These are phyloP conservation scores for Sordaria brevicollis DNA, from an alignment of 495 filamentous ascomycete genomes.

Conservation along the genomic window DNA sequence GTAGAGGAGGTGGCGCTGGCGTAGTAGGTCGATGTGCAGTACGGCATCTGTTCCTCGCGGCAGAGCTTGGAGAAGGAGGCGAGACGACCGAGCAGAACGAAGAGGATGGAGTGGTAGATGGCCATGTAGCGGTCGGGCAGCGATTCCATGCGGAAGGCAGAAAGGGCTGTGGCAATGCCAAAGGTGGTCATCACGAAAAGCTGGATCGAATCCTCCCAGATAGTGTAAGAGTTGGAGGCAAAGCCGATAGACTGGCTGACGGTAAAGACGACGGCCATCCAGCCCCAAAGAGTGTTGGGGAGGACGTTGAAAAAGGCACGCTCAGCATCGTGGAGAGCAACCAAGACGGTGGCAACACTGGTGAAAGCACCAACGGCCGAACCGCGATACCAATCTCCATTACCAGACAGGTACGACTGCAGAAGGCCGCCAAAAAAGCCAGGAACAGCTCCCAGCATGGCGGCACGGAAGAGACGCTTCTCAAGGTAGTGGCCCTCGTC, in stretches of 20 bases:
- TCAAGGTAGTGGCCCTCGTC: conserved; percentile 24
- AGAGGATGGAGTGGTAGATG: conserved; percentile 73
- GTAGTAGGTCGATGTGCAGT: conserved; percentile 92
- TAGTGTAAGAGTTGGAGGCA: conserved; percentile 95
- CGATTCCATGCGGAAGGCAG: conserved; percentile 59
- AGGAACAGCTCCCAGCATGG: conserved; percentile 20
- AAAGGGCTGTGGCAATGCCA: conserved; percentile 58
- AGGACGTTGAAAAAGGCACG: conserved; percentile 45
- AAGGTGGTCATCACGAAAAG: conserved; percentile 86
- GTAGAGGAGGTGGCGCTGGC: conserved; percentile 84
- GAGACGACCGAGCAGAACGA: conserved; percentile 68
- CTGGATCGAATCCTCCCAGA: conserved; percentile 97
- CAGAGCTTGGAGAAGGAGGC: conserved; percentile 88
- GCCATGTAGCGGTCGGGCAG: conserved; percentile 58
- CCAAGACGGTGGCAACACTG: conserved; percentile 51
- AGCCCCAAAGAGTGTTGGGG: conserved; percentile 79
- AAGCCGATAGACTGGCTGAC: conserved; percentile 78
- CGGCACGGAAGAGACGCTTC: conserved; percentile 25
- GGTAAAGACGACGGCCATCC: conserved; percentile 72
- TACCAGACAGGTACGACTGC: conserved; percentile 18
- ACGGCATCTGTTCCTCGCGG: conserved; percentile 96
- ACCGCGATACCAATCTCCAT: conserved; percentile 30
- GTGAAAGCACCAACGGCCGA: conserved; percentile 44
- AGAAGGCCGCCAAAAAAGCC: conserved; percentile 17
- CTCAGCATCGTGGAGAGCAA: conserved; percentile 42